A percentile compares a stretch with the other conserved stretches of the same genome.
Evolutionary conservation across 768 basidiomycete species (phyloP).

Genomic region (Tubosaeta sp.): DNA sequence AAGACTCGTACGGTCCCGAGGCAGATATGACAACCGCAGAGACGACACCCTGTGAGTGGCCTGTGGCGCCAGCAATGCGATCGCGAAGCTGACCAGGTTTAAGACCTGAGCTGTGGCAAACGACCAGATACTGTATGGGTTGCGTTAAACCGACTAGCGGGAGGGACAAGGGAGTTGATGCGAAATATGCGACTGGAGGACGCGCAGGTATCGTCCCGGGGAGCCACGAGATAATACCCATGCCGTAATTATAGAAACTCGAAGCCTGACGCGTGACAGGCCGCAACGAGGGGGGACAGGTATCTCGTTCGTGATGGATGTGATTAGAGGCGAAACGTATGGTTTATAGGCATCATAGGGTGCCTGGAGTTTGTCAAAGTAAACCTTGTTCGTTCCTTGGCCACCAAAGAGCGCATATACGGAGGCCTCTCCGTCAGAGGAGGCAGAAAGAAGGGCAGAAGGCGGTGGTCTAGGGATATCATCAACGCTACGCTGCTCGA

Average conservation of each 20-base stretch:
- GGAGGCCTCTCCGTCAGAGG: constrained; percentile 55
- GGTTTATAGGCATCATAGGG: constrained; percentile 91
- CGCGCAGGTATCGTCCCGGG: constrained; percentile 59
- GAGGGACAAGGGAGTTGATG: constrained; percentile 89
- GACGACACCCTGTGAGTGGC: constrained; percentile 96
- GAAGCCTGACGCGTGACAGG: constrained; percentile 50
- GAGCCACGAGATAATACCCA: constrained; percentile 84
- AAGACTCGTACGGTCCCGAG: constrained; percentile 72
- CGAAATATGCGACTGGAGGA: constrained; percentile 81
- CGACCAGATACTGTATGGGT: constrained; percentile 85
- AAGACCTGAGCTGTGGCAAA: constrained; percentile 69
- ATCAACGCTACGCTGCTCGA: constrained; percentile 52
- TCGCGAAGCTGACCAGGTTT: constrained; percentile 77
- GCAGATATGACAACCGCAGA: constrained; percentile 86
- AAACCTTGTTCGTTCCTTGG: constrained; percentile 97
- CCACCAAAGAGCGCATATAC: constrained; percentile 96
- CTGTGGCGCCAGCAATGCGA: constrained; percentile 81
- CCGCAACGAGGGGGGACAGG: constrained; percentile 67
- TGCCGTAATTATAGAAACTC: constrained; percentile 72
- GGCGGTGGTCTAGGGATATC: constrained; percentile 56
- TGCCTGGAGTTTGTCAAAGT: constrained; percentile 91
- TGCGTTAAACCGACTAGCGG: constrained; percentile 97
- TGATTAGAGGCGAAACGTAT: constrained; percentile 72
- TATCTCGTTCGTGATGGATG: constrained; percentile 56
- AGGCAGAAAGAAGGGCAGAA: constrained; percentile 68